Base-by-base conservation (phyloP, 768 basidiomycete genomes). In the Lyophyllum atratum region DNA sequence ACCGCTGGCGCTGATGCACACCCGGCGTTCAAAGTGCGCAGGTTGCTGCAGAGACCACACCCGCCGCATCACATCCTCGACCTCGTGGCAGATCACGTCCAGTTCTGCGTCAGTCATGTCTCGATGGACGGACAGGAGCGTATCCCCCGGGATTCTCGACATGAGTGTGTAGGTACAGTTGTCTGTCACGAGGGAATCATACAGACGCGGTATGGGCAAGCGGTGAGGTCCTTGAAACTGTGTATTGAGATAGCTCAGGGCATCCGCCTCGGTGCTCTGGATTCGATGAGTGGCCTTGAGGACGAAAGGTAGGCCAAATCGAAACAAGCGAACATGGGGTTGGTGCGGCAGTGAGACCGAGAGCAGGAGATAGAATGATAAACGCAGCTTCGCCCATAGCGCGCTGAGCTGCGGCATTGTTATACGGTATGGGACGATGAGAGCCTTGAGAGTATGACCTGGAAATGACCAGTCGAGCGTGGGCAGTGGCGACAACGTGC, bases 401-500 rank as follows among this genome's bases (percentile, higher is more conserved):
- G n/a, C n/a, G n/a, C n/a, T n/a, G n/a, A n/a, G n/a, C n/a, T n/a
- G n/a, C n/a, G n/a, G n/a, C n/a, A n/a, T n/a, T n/a, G n/a, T n/a
- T n/a, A n/a, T n/a, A n/a, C n/a, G n/a, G n/a, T n/a, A n/a, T n/a
- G n/a, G n/a, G n/a, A n/a, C n/a, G n/a, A n/a, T n/a, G n/a, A n/a
- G n/a, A n/a, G n/a, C n/a, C n/a, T n/a, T n/a, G n/a, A n/a, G n/a
- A n/a, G n/a, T n/a, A n/a, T n/a, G n/a, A n/a, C 76, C 63, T 75
- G 76, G 51, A 84, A 66, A 4, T 73, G 74, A 62, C 75, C 72
- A 43, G 71, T 72, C 86, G 88, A 87, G 42, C 83, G 74, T 1
- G 80, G 71, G 1, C 66, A 58, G 0, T 54, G 59, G 14, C 64
- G 70, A 10, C 49, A 96, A 66, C 22, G 81, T 73, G 95, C 95